Percentiles rank a stretch among this genome's conserved stretches.
These are phyloP conservation scores for Isatis lusitanica DNA, from an alignment of 441 rosid genomes.

Conservation along the genomic window DNA sequence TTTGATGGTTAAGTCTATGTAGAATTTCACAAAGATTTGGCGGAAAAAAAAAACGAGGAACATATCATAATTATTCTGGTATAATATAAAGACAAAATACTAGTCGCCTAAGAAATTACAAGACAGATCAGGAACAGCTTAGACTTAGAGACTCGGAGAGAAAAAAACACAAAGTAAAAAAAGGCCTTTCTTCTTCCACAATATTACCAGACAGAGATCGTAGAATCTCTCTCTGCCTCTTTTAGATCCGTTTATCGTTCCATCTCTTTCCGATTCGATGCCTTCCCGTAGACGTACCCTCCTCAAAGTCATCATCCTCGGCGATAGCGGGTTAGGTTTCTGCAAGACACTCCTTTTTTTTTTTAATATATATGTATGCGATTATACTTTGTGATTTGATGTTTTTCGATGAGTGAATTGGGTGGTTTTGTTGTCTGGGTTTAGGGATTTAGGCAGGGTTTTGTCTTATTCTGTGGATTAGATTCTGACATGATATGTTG, in stretches of 20 bases:
- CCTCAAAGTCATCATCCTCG: constrained; percentile 85
- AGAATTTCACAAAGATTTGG: too few species aligned
- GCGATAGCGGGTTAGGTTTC: constrained; percentile 68
- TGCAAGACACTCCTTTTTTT: not conserved
- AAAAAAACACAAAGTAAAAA: not conserved
- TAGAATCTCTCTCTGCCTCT: not conserved
- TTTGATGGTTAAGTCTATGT: not conserved
- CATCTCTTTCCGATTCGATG: constrained; percentile 38
- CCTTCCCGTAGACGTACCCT: constrained; percentile 77
- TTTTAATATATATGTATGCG: not conserved
- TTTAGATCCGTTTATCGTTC: constrained; percentile 16
- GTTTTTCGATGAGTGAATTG: not conserved
- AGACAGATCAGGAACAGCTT: constrained; percentile 43
- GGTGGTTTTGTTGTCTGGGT: not conserved
- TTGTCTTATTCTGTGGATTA: not conserved
- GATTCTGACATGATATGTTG: constrained; percentile 2
- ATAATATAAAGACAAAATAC: constrained; percentile 7
- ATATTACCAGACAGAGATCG: constrained; percentile 18
- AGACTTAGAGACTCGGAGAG: constrained; percentile 17
- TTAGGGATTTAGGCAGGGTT: constrained; percentile 5
- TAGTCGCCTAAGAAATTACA: constrained; percentile 20
- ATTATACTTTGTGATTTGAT: not conserved
- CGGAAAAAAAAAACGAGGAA: not conserved
- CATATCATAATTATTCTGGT: not conserved
- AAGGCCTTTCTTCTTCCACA: not conserved